Evolutionary conservation across 305 asterid genomes (phyloP), one percentile per base, ranked within the genome.

Genomic region (Ruellia speciosa): DNA sequence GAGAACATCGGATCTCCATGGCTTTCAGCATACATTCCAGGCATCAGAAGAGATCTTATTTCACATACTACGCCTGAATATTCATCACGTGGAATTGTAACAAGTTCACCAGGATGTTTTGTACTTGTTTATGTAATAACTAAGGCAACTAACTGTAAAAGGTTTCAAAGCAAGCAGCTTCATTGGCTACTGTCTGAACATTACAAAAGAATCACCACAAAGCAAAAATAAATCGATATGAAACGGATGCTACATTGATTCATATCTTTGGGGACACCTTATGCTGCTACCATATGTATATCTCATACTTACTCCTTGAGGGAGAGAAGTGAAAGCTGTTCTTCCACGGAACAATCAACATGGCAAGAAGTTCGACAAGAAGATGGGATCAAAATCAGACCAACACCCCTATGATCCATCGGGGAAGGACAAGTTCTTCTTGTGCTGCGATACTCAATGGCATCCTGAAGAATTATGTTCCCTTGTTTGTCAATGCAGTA

Each of bases 401-500:
- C 96, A 40, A 90, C 95, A 15, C 77, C 82, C 53, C 95, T 68
- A 35, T 88, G 93, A 63, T 90, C 96, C 90, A 82, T 80, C 6
- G 94, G 89, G 10, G 94, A 83, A 40, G 96, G 93, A 59, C 87
- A 66, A 33, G 79, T 46, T 8, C 83, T 74, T 59, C 93, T 66
- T 19, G 92, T 82, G 84, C 84, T 83, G 9, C 92, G 94, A 73
- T 87, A 85, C 77, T 87, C 98, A 10, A 90, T 80, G 6, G 96
- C 88, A 62, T 90, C 98, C 66, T 87, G 95, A 66, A 90, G 94
- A 58, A 87, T 85, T 54, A 90, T 83, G 79, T 90, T 90, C 28
- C 95, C 98, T 63, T 87, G 94, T 69, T 87, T 90, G 74, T 90
- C 98, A 15, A 82, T 69, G 75, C 98, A 90, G 52, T 90, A 87